A percentile compares a stretch with the other conserved stretches of the same genome.
These are phyloP conservation scores for Cruciata laevipes DNA, from an alignment of 257 asterid species.

Conservation along the genomic window DNA sequence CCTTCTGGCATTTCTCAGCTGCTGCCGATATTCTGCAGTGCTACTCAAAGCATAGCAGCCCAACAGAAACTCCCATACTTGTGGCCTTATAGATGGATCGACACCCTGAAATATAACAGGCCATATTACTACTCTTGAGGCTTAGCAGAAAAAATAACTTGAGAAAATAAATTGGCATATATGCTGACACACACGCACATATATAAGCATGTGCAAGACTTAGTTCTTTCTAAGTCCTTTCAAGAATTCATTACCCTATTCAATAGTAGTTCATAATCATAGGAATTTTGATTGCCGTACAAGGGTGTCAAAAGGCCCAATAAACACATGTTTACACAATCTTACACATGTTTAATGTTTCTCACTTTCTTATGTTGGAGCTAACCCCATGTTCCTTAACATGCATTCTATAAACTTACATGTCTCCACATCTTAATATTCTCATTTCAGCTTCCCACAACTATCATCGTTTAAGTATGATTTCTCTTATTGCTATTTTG, in stretches of 20 bases:
- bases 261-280: too few species aligned
- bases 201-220: not conserved
- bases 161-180: not conserved
- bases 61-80: slow-evolving; percentile 98
- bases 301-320: not conserved
- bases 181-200: not conserved
- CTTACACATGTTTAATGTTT: not conserved
- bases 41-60: slow-evolving; percentile 90
- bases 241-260: too few species aligned
- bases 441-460: not conserved
- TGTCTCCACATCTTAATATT: not conserved
- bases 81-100: slow-evolving; percentile 90
- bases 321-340: not conserved
- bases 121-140: not conserved
- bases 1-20: slow-evolving; percentile 88
- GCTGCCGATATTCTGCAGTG: slow-evolving; percentile 69
- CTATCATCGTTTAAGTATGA: too few species aligned
- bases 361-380: not conserved
- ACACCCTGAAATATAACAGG: slow-evolving; percentile 56
- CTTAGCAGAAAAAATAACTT: not conserved
- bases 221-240: not conserved
- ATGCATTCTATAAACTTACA: not conserved
- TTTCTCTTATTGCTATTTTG: not conserved
- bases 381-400: not conserved
- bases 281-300: not conserved